Percentiles rank a stretch among this genome's conserved stretches.
Conservation (phyloP, 208 protist species). For the Crithidia brevicula region DNA sequence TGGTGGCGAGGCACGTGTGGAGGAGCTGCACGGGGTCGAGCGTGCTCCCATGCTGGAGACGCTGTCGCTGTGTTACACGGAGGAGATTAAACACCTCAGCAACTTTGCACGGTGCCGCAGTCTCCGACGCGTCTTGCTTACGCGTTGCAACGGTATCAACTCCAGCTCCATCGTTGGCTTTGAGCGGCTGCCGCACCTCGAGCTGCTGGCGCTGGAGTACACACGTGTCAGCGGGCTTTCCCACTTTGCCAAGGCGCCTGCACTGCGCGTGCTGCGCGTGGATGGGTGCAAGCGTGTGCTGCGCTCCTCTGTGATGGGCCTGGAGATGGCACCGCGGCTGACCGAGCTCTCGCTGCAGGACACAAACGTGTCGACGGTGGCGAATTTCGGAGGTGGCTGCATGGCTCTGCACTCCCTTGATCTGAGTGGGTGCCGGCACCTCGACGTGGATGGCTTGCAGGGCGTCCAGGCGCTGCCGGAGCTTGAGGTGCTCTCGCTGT, state of each 20-base stretch:
- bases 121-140: slow-evolving; percentile 52
- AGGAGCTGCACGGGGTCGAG: slow-evolving; percentile 49
- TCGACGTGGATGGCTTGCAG: slow-evolving; percentile 61
- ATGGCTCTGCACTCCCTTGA: slow-evolving; percentile 43
- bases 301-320: slow-evolving; percentile 48
- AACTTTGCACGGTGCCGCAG: slow-evolving; percentile 45
- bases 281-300: slow-evolving; percentile 67
- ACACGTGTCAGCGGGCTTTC: slow-evolving; percentile 59
- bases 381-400: slow-evolving; percentile 49
- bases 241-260: slow-evolving; percentile 29
- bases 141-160: slow-evolving; percentile 62
- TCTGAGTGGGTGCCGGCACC: slow-evolving; percentile 58
- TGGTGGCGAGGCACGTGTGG: background rate
- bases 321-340: slow-evolving; percentile 46
- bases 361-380: slow-evolving; percentile 64
- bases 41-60: slow-evolving; percentile 39
- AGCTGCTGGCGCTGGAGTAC: slow-evolving; percentile 56
- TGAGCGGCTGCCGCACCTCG: slow-evolving; percentile 41
- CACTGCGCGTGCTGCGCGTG: slow-evolving; percentile 47
- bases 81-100: slow-evolving; percentile 37
- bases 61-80: slow-evolving; percentile 60
- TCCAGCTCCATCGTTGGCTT: slow-evolving; percentile 44
- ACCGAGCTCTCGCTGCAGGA: slow-evolving; percentile 54
- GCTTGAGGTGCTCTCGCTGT: slow-evolving; percentile 56
- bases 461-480: slow-evolving; percentile 51